These are phyloP conservation scores for Saccharomyces kudriavzevii DNA, from an alignment of 805 yeast genomes.

Conservation along the genomic window DNA sequence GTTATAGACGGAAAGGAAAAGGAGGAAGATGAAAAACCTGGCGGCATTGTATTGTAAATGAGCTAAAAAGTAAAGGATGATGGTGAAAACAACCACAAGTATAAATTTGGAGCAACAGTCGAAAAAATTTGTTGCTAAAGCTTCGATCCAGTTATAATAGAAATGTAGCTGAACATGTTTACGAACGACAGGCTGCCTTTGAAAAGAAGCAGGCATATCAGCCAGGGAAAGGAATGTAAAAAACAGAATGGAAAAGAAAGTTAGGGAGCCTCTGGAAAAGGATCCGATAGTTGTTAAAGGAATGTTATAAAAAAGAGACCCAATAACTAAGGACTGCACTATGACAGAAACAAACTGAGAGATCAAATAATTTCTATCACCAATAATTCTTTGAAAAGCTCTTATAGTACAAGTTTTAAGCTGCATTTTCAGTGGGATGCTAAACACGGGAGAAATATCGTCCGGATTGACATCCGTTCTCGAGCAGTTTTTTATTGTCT, in stretches of 20 bases:
- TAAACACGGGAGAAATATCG: conserved; percentile 20
- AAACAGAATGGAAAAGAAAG: conserved; percentile 40
- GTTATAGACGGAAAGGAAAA: conserved; percentile 36
- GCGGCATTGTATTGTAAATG: conserved; percentile 37
- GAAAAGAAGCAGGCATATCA: conserved; percentile 39
- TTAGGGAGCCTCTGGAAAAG: conserved; percentile 41
- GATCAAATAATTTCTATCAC: conserved; percentile 36
- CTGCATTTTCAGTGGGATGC: conserved; percentile 31
- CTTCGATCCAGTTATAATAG: conserved; percentile 59
- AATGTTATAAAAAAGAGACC: conserved; percentile 41
- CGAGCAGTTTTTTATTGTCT: conserved; percentile 11
- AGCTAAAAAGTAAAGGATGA: conserved; percentile 46
- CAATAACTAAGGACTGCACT: conserved; percentile 32
- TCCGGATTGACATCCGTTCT: conserved; percentile 33
- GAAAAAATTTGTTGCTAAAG: conserved; percentile 45
- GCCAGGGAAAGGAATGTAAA: conserved; percentile 50
- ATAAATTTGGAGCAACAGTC: conserved; percentile 48
- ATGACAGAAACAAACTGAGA: conserved; percentile 35
- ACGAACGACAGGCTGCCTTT: conserved; percentile 42
- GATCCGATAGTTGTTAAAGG: conserved; percentile 35
- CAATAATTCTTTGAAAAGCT: conserved; percentile 33
- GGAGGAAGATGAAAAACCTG: conserved; percentile 38
- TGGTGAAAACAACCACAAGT: conserved; percentile 33
- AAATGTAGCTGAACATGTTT: conserved; percentile 57
- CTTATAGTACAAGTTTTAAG: conserved; percentile 36